phyloP scores from a whole-genome alignment of 345 rosid species.

The Schrenkiella parvula region DNA sequence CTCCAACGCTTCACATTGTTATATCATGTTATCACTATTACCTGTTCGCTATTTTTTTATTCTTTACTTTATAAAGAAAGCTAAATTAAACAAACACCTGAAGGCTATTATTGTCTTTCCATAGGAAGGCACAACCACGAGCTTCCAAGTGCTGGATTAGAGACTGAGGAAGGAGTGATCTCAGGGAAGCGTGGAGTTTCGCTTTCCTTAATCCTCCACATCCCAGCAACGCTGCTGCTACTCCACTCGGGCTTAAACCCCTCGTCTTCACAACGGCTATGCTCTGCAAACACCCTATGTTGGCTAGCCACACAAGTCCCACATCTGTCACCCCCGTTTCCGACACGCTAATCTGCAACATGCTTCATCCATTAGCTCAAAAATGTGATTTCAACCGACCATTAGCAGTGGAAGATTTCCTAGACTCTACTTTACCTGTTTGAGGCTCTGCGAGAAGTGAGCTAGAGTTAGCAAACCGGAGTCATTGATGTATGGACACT shows the following conservation, averaged over 20 bases:
- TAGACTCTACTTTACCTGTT: slow-evolving; percentile 31
- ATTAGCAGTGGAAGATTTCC: not conserved
- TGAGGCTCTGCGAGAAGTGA: slow-evolving; percentile 40
- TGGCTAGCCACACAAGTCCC: slow-evolving; percentile 38
- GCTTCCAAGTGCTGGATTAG: slow-evolving; percentile 35
- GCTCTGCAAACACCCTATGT: slow-evolving; percentile 39
- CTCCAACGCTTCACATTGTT: not conserved
- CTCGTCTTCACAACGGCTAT: slow-evolving; percentile 37
- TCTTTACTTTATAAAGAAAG: too few relatives aligned
- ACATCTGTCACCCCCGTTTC: slow-evolving; percentile 44
- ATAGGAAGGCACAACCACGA: slow-evolving; percentile 38
- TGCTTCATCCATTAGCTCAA: not conserved
- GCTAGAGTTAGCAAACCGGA: slow-evolving; percentile 43
- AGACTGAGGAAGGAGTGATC: slow-evolving; percentile 28
- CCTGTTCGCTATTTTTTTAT: not conserved
- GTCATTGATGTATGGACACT: slow-evolving; percentile 40
- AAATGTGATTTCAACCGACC: too few relatives aligned
- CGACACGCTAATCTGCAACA: slow-evolving; percentile 46
- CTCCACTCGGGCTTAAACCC: slow-evolving; percentile 43
- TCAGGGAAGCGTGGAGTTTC: slow-evolving; percentile 43
- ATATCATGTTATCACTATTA: not conserved
- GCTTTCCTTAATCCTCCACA: slow-evolving; percentile 43
- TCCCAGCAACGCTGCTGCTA: slow-evolving; percentile 43
- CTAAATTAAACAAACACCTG: slow-evolving; percentile 25
- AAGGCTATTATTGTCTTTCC: slow-evolving; percentile 37